Percentiles rank a stretch among this genome's conserved stretches.
Conservation (phyloP, 169 alveolate genomes). For the Plasmodium chabaudi region DNA sequence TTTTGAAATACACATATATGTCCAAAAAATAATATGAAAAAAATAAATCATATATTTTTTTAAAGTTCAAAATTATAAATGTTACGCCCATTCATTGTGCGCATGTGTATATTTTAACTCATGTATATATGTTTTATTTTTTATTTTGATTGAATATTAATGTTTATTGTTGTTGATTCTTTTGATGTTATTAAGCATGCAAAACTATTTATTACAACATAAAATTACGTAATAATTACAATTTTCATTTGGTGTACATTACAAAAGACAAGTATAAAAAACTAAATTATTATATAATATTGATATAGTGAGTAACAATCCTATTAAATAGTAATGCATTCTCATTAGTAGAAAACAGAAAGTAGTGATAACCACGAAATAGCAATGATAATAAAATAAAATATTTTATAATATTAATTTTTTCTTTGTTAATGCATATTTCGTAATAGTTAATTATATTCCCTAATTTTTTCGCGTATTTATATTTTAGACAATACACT, state of each 20-base stretch:
- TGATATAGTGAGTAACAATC: too few relatives aligned
- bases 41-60: not conserved
- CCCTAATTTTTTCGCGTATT: too few relatives aligned
- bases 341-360: too few relatives aligned
- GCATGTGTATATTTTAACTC: not conserved
- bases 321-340: too few relatives aligned
- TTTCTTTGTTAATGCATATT: too few relatives aligned
- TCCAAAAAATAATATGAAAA: not conserved
- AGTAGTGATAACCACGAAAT: too few relatives aligned
- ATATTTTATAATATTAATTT: too few relatives aligned
- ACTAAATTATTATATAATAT: too few relatives aligned
- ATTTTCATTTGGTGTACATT: not conserved
- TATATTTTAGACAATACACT: not conserved
- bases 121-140: constrained; percentile 1
- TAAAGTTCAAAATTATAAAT: not conserved
- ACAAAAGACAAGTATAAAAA: not conserved
- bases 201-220: not conserved
- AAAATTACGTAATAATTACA: not conserved
- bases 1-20: constrained; percentile 1
- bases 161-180: not conserved
- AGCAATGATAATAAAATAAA: too few relatives aligned
- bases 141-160: not conserved
- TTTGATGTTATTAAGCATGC: not conserved
- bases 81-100: not conserved
- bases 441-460: too few relatives aligned